These are phyloP conservation scores for Pilasporangium apinafurcum DNA, from an alignment of 352 stramenopile genomes.

Conservation along the genomic window DNA sequence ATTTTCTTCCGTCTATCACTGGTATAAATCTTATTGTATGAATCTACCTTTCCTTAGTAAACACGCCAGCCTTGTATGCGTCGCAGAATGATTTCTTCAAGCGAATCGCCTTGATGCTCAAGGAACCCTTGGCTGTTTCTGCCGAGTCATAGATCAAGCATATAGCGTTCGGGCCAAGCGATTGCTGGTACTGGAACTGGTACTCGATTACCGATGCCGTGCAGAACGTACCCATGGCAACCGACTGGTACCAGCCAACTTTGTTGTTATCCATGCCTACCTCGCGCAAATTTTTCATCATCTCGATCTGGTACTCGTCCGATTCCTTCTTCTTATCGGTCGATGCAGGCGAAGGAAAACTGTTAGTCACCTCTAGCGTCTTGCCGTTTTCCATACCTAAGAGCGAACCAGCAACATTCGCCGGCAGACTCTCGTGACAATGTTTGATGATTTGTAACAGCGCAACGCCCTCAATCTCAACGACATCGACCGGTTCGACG, in stretches of 20 bases:
- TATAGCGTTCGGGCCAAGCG: conserved; percentile 95
- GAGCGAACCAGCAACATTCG: conserved; percentile 93
- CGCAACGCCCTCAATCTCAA: conserved; percentile 78
- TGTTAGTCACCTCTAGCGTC: conserved; percentile 96
- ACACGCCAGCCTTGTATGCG: conserved; percentile 81
- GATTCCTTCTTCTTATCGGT: conserved; percentile 73
- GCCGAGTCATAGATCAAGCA: conserved; percentile 97
- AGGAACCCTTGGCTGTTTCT: conserved; percentile 91
- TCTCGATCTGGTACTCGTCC: conserved; percentile 97
- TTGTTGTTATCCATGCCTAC: conserved; percentile 99
- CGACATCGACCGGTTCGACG: conserved; percentile 51
- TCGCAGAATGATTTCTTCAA: conserved; percentile 93
- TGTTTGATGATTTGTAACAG: conserved; percentile 97
- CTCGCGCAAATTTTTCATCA: conserved; percentile 98
- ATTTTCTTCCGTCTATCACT: neutral
- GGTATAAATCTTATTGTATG: neutral
- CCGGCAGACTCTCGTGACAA: conserved; percentile 93
- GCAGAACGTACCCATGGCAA: conserved; percentile 96
- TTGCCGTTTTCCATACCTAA: conserved; percentile 91
- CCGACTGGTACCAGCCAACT: conserved; percentile 98
- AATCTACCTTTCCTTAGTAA: conserved; percentile 64
- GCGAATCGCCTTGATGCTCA: conserved; percentile 95
- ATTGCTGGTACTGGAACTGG: conserved; percentile 96
- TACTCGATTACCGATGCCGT: conserved; percentile 92
- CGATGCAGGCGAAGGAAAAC: conserved; percentile 92